These are phyloP conservation scores for Gossypium sturtianum DNA, from an alignment of 345 rosid genomes.

Conservation along the genomic window DNA sequence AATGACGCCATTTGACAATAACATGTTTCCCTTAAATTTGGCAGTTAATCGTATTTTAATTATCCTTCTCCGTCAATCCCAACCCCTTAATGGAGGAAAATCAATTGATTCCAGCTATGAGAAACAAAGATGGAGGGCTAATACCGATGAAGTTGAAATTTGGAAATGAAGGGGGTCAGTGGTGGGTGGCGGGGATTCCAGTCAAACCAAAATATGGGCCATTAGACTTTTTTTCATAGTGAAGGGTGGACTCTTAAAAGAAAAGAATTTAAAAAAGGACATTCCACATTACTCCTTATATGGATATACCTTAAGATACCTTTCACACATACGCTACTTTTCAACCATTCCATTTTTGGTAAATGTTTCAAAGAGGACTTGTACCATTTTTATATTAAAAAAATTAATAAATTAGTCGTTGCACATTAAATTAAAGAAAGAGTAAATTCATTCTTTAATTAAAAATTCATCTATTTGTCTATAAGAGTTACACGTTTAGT, in stretches of 20 bases:
- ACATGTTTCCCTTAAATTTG: background rate
- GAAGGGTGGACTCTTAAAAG: conserved; percentile 1
- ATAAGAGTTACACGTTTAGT: too few relatives aligned
- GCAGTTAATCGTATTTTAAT: background rate
- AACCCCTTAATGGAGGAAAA: background rate
- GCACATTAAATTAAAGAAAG: too few relatives aligned
- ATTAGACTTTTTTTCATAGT: background rate
- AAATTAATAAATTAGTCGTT: too few relatives aligned
- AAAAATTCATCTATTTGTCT: too few relatives aligned
- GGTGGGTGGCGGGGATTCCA: background rate
- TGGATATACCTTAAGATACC: background rate
- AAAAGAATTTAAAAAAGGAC: background rate
- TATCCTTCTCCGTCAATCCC: background rate
- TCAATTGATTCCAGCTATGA: background rate
- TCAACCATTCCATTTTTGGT: background rate
- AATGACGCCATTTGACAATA: background rate
- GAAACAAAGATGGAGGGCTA: too few relatives aligned
- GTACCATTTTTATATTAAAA: too few relatives aligned
- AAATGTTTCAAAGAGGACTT: too few relatives aligned
- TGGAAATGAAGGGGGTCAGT: background rate
- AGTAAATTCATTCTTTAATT: too few relatives aligned
- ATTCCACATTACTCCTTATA: background rate
- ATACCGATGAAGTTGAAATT: background rate
- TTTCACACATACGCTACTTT: conserved; percentile 8
- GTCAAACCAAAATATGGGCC: too few relatives aligned